Conservation (phyloP, 768 basidiomycete genomes). For the Suillus brevipes region DNA sequence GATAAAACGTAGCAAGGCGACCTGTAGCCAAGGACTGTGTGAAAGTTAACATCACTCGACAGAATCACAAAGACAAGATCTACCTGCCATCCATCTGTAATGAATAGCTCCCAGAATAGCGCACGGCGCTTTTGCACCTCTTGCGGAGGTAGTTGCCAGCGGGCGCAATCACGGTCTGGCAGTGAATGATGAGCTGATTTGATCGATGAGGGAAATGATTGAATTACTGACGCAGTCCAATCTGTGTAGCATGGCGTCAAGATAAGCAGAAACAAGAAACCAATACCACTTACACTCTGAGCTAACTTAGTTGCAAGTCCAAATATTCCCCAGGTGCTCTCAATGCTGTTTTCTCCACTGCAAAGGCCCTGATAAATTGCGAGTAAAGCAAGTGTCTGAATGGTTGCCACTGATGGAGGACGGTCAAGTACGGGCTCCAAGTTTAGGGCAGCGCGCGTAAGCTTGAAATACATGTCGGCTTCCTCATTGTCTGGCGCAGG, state of each 20-base stretch:
- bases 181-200: slow-evolving; percentile 16
- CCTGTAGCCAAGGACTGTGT: slow-evolving; percentile 53
- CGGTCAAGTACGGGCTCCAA: slow-evolving; percentile 69
- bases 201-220: slow-evolving; percentile 3
- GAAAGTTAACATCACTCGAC: not conserved
- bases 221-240: slow-evolving; percentile 61
- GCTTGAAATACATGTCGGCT: slow-evolving; percentile 54
- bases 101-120: slow-evolving; percentile 73
- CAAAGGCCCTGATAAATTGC: slow-evolving; percentile 71
- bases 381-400: slow-evolving; percentile 66
- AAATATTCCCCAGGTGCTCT: slow-evolving; percentile 66
- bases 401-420: slow-evolving; percentile 68
- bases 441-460: slow-evolving; percentile 64
- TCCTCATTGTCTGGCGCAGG: slow-evolving; percentile 52
- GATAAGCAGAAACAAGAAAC: not conserved
- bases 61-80: slow-evolving; percentile 15
- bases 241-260: slow-evolving; percentile 36
- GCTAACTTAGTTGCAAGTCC: slow-evolving; percentile 65
- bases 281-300: slow-evolving; percentile 55
- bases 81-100: slow-evolving; percentile 77
- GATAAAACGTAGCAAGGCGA: slow-evolving; percentile 63
- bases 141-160: slow-evolving; percentile 59
- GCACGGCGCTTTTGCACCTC: slow-evolving; percentile 73
- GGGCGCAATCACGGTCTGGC: slow-evolving; percentile 69
- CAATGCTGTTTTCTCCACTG: slow-evolving; percentile 68